Conservation (phyloP, 2,329 filamentous ascomycete species). For the Diaporthe aspalathi region DNA sequence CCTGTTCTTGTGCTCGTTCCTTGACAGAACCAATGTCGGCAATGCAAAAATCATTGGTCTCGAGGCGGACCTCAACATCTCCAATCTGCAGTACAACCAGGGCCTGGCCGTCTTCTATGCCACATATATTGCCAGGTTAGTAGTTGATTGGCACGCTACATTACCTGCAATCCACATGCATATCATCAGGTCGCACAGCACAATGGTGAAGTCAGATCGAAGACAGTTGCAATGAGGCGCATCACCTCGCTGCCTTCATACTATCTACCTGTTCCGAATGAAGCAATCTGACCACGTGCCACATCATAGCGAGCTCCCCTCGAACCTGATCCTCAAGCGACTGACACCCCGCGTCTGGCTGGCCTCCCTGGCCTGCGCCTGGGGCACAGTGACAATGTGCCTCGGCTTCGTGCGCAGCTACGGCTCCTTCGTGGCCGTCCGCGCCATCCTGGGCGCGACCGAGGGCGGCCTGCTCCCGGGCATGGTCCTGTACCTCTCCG, state of each 20-base stretch:
- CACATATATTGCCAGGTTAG: slow-evolving; percentile 69
- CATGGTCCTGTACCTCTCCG: slow-evolving; percentile 75
- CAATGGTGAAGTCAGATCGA: too few relatives aligned
- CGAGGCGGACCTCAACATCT: slow-evolving; percentile 67
- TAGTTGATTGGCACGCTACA: background rate
- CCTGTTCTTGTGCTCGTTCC: slow-evolving; percentile 72
- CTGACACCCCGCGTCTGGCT: slow-evolving; percentile 71
- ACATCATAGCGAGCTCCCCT: slow-evolving; percentile 66
- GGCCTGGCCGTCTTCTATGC: slow-evolving; percentile 75
- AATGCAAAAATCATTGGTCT: slow-evolving; percentile 76
- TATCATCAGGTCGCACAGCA: background rate
- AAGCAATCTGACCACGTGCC: slow-evolving; percentile 9
- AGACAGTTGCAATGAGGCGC: too few relatives aligned
- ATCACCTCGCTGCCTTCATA: too few relatives aligned
- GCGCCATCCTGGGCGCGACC: slow-evolving; percentile 70
- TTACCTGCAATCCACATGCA: too few relatives aligned
- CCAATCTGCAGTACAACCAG: slow-evolving; percentile 71
- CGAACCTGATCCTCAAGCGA: slow-evolving; percentile 72
- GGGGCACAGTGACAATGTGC: slow-evolving; percentile 70
- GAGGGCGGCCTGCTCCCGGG: slow-evolving; percentile 76
- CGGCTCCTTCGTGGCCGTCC: slow-evolving; percentile 69
- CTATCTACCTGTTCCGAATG: too few relatives aligned
- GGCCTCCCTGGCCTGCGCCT: slow-evolving; percentile 64
- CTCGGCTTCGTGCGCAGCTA: slow-evolving; percentile 65
- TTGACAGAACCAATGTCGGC: slow-evolving; percentile 79